A percentile compares a stretch with the other conserved stretches of the same genome.
Conservation (phyloP, 2,329 filamentous ascomycete genomes). For the Aspergillus uvarum region DNA sequence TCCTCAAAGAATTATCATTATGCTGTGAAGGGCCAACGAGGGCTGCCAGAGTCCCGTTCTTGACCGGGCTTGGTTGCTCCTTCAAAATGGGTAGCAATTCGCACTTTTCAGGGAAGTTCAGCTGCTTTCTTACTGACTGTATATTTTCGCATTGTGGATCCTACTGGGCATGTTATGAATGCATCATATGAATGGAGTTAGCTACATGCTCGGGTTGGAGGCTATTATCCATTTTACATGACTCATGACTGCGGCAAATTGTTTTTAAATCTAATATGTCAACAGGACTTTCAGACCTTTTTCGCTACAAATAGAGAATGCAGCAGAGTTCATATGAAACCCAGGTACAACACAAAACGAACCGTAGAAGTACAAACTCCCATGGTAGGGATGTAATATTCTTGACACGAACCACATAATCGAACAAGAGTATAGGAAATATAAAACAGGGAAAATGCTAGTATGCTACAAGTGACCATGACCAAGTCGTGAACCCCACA, state of each 20-base stretch:
- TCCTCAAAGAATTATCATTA: background rate
- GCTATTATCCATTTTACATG: too few relatives aligned
- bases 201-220: too few relatives aligned
- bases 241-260: too few relatives aligned
- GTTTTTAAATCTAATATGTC: too few relatives aligned
- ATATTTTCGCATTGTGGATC: background rate
- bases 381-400: conserved; percentile 2
- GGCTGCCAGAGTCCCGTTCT: background rate
- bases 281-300: too few relatives aligned
- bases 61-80: background rate
- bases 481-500: conserved; percentile 15
- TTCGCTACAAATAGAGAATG: too few relatives aligned
- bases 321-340: too few relatives aligned
- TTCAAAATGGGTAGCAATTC: background rate
- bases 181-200: too few relatives aligned
- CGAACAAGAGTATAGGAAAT: conserved; percentile 13
- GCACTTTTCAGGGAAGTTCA: background rate
- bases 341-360: background rate
- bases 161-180: background rate
- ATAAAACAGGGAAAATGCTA: conserved; percentile 14
- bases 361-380: background rate
- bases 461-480: conserved; percentile 24
- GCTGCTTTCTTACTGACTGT: background rate
- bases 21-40: background rate
- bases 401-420: conserved; percentile 24